A percentile compares a stretch with the other conserved stretches of the same genome.
These are phyloP conservation scores for Arxiozyma telluris DNA, from an alignment of 1,139 yeast species.

Conservation along the genomic window DNA sequence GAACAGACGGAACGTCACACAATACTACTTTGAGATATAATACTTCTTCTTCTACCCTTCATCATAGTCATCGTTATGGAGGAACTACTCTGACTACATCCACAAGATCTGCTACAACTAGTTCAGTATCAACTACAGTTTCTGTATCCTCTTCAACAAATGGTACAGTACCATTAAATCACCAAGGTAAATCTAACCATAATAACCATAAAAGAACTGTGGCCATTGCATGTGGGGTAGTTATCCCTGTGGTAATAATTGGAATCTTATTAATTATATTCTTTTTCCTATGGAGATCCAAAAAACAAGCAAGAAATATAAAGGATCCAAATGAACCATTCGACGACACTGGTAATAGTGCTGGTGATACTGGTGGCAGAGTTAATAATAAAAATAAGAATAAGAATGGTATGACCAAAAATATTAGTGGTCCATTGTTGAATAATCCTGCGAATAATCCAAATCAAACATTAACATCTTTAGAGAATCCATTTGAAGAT, in stretches of 20 bases:
- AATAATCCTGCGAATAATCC: slow-evolving; percentile 38
- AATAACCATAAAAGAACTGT: slow-evolving; percentile 37
- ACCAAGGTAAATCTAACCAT: slow-evolving; percentile 19
- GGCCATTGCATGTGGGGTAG: slow-evolving; percentile 87
- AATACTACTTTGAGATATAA: slow-evolving; percentile 13
- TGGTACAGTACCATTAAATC: slow-evolving; percentile 16
- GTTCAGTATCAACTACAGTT: slow-evolving; percentile 26
- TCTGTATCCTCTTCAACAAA: slow-evolving; percentile 17
- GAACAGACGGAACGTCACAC: slow-evolving; percentile 35
- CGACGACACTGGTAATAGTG: slow-evolving; percentile 20
- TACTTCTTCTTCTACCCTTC: slow-evolving; percentile 7
- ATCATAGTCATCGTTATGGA: background rate
- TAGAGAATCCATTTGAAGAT: slow-evolving; percentile 30
- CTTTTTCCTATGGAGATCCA: slow-evolving; percentile 50
- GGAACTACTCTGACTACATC: slow-evolving; percentile 17
- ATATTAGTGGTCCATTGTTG: slow-evolving; percentile 33
- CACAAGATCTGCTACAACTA: slow-evolving; percentile 26
- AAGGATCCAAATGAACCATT: slow-evolving; percentile 7
- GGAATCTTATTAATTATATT: slow-evolving; percentile 42
- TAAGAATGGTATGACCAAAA: slow-evolving; percentile 4
- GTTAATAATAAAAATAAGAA: slow-evolving; percentile 14
- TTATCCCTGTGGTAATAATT: slow-evolving; percentile 54
- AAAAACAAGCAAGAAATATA: slow-evolving; percentile 31
- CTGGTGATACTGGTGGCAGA: no score
- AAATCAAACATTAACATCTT: slow-evolving; percentile 22